A percentile compares a stretch with the other conserved stretches of the same genome.
These are phyloP conservation scores for Alisma plantagoaquatica DNA, from an alignment of 106 monocot species.

Conservation along the genomic window DNA sequence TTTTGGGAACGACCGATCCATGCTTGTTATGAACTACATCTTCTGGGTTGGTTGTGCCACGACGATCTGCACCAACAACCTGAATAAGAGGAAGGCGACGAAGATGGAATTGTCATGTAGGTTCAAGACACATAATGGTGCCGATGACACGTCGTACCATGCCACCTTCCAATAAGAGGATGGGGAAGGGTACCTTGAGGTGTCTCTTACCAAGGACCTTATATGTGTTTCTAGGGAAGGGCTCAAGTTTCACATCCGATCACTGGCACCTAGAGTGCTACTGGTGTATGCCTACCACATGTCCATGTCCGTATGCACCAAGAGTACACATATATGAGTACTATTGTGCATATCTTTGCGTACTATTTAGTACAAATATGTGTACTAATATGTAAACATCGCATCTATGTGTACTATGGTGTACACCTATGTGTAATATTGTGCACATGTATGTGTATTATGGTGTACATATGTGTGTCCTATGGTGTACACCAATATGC, in stretches of 20 bases:
- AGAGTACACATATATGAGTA: no score
- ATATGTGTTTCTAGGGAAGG: conserved; percentile 14
- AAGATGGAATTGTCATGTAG: conserved; percentile 17
- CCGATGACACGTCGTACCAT: conserved; percentile 16
- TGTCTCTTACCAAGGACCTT: conserved; percentile 21
- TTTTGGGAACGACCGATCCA: conserved; percentile 22
- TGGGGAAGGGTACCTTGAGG: conserved; percentile 10
- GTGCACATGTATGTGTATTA: no score
- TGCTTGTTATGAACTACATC: conserved; percentile 29
- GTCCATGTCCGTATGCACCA: no score
- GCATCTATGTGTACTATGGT: no score
- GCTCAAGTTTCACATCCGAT: conserved; percentile 12
- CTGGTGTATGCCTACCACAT: conserved; percentile 8
- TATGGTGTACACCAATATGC: no score
- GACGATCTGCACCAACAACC: conserved; percentile 16
- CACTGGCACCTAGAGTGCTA: conserved; percentile 10
- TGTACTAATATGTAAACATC: no score
- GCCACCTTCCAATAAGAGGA: conserved; percentile 20
- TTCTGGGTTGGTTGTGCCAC: conserved; percentile 24
- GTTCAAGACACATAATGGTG: conserved; percentile 21
- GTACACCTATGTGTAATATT: no score
- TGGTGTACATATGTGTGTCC: no score
- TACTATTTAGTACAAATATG: no score
- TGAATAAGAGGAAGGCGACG: not conserved
- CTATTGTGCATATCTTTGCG: no score